Evolutionary conservation across 441 rosid genomes (phyloP).

Genomic region (Brassica hybrid): DNA sequence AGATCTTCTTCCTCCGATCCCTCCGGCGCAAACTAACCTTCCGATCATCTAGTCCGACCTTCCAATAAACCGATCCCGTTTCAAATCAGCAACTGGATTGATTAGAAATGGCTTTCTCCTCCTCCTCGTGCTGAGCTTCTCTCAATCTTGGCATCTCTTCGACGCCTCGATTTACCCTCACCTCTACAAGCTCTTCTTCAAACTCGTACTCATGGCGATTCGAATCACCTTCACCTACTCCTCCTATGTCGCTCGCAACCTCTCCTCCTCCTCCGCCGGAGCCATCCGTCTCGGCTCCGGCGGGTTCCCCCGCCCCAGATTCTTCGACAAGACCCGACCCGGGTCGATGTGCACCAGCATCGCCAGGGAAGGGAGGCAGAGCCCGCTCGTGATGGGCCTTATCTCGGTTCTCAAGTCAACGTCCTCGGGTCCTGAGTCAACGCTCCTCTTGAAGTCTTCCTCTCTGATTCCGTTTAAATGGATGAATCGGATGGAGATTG

Average conservation of each 20-base stretch:
- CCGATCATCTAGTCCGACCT: constrained; percentile 31
- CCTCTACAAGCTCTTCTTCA: constrained; percentile 54
- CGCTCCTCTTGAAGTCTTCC: constrained; percentile 52
- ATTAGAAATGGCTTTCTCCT: constrained; percentile 49
- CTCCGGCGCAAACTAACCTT: constrained; percentile 4
- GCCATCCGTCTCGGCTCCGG: constrained; percentile 51
- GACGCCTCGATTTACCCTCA: constrained; percentile 55
- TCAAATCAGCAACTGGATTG: constrained; percentile 42
- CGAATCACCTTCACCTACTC: constrained; percentile 70
- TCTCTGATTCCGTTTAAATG: constrained; percentile 72
- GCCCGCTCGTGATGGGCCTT: constrained; percentile 61
- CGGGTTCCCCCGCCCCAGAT: constrained; percentile 54
- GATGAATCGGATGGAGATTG: too few species aligned
- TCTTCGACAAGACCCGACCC: constrained; percentile 44
- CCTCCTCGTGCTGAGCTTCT: constrained; percentile 48
- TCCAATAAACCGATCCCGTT: constrained; percentile 50
- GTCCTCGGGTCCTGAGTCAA: constrained; percentile 47
- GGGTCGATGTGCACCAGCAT: constrained; percentile 46
- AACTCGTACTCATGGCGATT: constrained; percentile 68
- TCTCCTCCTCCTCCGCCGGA: constrained; percentile 55
- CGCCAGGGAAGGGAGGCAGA: too few species aligned
- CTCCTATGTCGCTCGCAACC: constrained; percentile 73
- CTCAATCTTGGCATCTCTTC: constrained; percentile 33
- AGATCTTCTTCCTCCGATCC: constrained; percentile 16
- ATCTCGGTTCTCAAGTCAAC: constrained; percentile 70